phyloP scores from a whole-genome alignment of 2,329 filamentous ascomycete species.

The Pyrenochaeta sp. region DNA sequence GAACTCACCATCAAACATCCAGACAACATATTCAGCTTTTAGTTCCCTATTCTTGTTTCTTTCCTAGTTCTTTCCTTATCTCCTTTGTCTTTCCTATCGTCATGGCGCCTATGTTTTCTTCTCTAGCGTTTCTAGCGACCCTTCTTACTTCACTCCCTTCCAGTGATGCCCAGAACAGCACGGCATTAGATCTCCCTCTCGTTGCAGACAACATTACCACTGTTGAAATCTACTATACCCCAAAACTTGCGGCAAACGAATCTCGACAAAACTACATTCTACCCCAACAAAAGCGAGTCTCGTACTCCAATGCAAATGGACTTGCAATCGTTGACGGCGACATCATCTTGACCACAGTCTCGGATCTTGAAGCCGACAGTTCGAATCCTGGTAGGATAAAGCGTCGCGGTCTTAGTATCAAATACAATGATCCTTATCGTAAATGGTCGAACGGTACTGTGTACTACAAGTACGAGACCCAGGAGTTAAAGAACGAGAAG shows the following conservation, averaged over 20 bases:
- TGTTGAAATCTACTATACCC: constrained; percentile 4
- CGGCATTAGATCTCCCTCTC: background rate
- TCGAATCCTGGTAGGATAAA: background rate
- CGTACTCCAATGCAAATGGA: constrained; percentile 11
- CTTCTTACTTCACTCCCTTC: background rate
- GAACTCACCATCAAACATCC: no score
- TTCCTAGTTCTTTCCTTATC: no score
- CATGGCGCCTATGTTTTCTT: background rate
- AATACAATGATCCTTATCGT: background rate
- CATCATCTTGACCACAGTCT: constrained; percentile 9
- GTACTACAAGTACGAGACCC: constrained; percentile 16
- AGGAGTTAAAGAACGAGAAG: constrained; percentile 9
- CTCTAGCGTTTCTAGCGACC: background rate
- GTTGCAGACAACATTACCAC: constrained; percentile 4
- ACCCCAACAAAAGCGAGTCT: constrained; percentile 4
- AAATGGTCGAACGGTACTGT: constrained; percentile 13
- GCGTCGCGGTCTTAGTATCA: constrained; percentile 11
- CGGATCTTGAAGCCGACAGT: constrained; percentile 4
- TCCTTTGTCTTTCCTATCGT: background rate
- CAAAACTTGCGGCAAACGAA: constrained; percentile 1
- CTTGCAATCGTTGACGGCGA: constrained; percentile 17
- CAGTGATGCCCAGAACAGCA: background rate
- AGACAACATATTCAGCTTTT: no score
- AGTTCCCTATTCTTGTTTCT: no score
- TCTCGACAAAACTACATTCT: background rate